These are phyloP conservation scores for Lachancea quebecensis DNA, from an alignment of 805 yeast species.

Conservation along the genomic window DNA sequence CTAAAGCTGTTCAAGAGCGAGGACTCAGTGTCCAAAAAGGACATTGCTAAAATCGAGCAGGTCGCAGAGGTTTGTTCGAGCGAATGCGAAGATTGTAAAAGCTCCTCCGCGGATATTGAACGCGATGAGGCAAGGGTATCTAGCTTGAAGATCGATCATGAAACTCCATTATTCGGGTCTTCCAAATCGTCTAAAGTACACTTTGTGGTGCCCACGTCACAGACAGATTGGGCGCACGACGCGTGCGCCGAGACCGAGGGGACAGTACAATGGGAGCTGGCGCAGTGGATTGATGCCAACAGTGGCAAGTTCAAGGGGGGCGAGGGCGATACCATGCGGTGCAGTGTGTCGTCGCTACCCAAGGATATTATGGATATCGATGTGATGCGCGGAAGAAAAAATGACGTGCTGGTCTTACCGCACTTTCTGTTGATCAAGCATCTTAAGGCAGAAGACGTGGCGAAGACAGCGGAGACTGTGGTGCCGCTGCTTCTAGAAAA, in stretches of 20 bases:
- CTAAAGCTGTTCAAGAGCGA: conserved; percentile 6
- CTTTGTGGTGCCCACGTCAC: conserved; percentile 75
- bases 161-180: conserved; percentile 55
- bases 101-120: conserved; percentile 1
- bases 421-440: conserved; percentile 63
- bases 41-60: conserved; percentile 14
- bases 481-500: conserved; percentile 36
- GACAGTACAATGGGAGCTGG: conserved; percentile 42
- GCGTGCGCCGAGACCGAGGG: conserved; percentile 42
- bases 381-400: conserved; percentile 38
- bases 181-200: conserved; percentile 67
- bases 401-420: conserved; percentile 65
- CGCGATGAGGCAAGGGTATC: conserved; percentile 19
- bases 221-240: conserved; percentile 76
- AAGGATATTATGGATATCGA: conserved; percentile 40
- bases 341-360: conserved; percentile 46
- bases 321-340: conserved; percentile 20
- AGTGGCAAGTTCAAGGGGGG: conserved; percentile 29
- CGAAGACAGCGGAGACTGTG: conserved; percentile 37
- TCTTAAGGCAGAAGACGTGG: conserved; percentile 39
- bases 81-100: conserved; percentile 6
- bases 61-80: conserved; percentile 19
- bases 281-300: conserved; percentile 33
- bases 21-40: conserved; percentile 7
- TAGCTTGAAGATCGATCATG: conserved; percentile 28